phyloP scores from a whole-genome alignment of 345 rosid species.

The Rhodamnia rubescens region DNA sequence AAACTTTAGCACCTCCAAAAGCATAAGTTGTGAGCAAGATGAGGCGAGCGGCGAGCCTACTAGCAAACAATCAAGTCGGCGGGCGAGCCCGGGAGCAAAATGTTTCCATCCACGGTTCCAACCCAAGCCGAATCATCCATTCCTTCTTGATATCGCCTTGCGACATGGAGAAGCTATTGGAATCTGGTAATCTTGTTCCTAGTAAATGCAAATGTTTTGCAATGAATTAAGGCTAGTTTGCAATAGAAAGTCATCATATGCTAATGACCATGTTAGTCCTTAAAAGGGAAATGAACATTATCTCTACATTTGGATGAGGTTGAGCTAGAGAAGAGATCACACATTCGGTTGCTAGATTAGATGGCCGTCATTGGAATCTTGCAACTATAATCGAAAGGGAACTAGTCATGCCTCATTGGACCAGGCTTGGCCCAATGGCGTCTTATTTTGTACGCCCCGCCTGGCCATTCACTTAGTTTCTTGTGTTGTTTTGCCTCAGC shows the following conservation, averaged over 20 bases:
- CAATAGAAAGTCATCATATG: not conserved
- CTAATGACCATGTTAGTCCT: not conserved
- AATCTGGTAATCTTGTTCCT: slow-evolving; percentile 13
- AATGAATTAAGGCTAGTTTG: not conserved
- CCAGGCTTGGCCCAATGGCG: not conserved
- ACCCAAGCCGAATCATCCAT: slow-evolving; percentile 11
- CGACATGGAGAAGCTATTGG: slow-evolving; percentile 10
- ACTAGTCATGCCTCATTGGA: not conserved
- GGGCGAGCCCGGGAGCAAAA: slow-evolving; percentile 10
- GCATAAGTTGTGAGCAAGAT: slow-evolving; percentile 1
- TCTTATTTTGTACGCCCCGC: not conserved
- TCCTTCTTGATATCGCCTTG: slow-evolving; percentile 8
- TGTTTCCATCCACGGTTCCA: slow-evolving; percentile 19
- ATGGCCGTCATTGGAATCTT: not conserved
- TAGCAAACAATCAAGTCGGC: slow-evolving; percentile 15
- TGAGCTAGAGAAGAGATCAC: not conserved
- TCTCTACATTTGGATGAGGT: not conserved
- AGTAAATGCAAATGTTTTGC: not conserved
- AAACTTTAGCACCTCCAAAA: slow-evolving; percentile 13
- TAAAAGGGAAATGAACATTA: not conserved
- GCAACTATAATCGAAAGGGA: not conserved
- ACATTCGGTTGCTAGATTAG: not conserved
- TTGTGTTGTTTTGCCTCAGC: too few relatives aligned
- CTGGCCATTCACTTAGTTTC: not conserved
- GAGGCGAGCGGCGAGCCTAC: slow-evolving; percentile 11